Conservation (phyloP, 2,329 filamentous ascomycete genomes). For the Whalleya microplaca region DNA sequence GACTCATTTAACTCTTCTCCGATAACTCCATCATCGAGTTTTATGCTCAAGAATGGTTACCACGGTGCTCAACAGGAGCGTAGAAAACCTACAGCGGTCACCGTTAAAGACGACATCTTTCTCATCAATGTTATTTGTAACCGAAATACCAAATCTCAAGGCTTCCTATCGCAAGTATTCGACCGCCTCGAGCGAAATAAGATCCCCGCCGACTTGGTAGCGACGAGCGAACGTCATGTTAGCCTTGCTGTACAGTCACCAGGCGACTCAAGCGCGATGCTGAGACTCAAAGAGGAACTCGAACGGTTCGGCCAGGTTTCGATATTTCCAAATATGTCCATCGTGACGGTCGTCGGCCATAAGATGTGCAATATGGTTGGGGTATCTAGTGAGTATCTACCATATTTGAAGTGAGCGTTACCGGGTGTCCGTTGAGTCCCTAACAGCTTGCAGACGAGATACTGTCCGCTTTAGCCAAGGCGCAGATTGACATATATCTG, state of each 20-base stretch:
- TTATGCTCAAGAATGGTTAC: slow-evolving; percentile 37
- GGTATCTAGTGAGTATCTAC: slow-evolving; percentile 32
- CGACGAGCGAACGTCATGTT: slow-evolving; percentile 37
- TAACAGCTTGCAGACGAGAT: slow-evolving; percentile 30
- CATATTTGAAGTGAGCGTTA: neutral
- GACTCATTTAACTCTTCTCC: slow-evolving; percentile 6
- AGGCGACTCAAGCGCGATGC: slow-evolving; percentile 23
- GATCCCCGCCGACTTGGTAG: slow-evolving; percentile 33
- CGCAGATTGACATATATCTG: slow-evolving; percentile 35
- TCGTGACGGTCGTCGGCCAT: slow-evolving; percentile 36
- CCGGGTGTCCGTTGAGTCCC: neutral
- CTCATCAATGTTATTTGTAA: slow-evolving; percentile 37
- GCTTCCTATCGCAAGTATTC: slow-evolving; percentile 35
- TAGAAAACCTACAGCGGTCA: slow-evolving; percentile 35
- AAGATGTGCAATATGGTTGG: slow-evolving; percentile 38
- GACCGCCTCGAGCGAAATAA: slow-evolving; percentile 35
- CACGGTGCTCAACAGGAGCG: slow-evolving; percentile 34
- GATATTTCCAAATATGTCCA: slow-evolving; percentile 32
- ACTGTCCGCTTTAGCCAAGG: slow-evolving; percentile 31
- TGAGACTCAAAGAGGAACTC: slow-evolving; percentile 33
- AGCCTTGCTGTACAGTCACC: slow-evolving; percentile 35
- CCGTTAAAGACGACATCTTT: slow-evolving; percentile 35
- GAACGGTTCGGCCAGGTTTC: slow-evolving; percentile 34
- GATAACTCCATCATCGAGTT: slow-evolving; percentile 28
- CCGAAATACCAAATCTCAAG: slow-evolving; percentile 35